Conservation (phyloP, 495 filamentous ascomycete genomes). For the Xylaria nigripes region DNA sequence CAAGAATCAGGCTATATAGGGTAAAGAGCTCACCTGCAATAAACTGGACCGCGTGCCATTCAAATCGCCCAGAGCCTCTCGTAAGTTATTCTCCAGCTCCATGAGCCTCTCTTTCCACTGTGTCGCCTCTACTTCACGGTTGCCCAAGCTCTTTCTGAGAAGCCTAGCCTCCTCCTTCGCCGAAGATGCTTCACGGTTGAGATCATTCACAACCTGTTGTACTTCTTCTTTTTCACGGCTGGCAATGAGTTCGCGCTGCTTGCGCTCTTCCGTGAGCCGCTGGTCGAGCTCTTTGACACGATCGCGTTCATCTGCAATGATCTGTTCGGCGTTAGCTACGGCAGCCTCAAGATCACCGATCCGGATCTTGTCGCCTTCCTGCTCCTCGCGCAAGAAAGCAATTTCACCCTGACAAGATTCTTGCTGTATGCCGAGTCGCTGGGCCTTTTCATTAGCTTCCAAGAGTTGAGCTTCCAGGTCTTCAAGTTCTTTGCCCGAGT, state of each 20-base stretch:
- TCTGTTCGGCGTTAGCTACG: constrained; percentile 63
- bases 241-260: constrained; percentile 79
- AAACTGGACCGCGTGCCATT: constrained; percentile 81
- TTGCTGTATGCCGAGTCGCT: constrained; percentile 78
- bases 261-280: constrained; percentile 65
- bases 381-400: constrained; percentile 90
- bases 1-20: background rate
- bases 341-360: constrained; percentile 85
- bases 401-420: constrained; percentile 92
- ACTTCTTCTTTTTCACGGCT: constrained; percentile 81
- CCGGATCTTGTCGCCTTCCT: constrained; percentile 95
- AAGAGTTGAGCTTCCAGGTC: constrained; percentile 64
- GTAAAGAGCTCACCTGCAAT: constrained; percentile 49
- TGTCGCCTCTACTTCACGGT: constrained; percentile 76
- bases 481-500: constrained; percentile 70
- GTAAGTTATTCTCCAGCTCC: constrained; percentile 80
- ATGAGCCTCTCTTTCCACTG: constrained; percentile 83
- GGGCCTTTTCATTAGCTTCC: constrained; percentile 75
- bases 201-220: constrained; percentile 64
- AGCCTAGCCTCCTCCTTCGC: constrained; percentile 81
- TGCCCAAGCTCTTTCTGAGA: constrained; percentile 70
- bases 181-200: constrained; percentile 69
- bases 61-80: constrained; percentile 72
- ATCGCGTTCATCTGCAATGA: constrained; percentile 72
- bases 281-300: constrained; percentile 70